Percentiles rank a stretch among this genome's conserved stretches.
Evolutionary conservation across 1,284 basidiomycete genomes (phyloP).

Genomic region (Apiotrichum brassicae): DNA sequence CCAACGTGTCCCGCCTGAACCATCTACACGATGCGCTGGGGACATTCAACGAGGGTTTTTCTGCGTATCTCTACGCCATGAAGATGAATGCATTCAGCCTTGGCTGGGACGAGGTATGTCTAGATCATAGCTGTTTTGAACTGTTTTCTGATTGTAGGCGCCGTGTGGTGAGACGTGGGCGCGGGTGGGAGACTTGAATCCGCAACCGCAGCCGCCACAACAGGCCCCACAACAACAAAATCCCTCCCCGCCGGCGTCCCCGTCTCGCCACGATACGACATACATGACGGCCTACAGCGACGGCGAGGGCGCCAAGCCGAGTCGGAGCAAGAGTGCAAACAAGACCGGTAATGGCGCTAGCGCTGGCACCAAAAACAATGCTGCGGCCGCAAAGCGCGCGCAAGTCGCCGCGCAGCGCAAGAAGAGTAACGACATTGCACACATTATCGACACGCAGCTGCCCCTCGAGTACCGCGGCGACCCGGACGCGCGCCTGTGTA

Average conservation of each 20-base stretch:
- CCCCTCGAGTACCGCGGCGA: constrained; percentile 84
- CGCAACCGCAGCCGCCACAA: background rate
- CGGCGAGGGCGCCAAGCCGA: background rate
- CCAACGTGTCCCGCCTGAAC: constrained; percentile 66
- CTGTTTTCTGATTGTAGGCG: background rate
- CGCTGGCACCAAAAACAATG: too few species aligned
- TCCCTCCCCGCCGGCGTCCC: background rate
- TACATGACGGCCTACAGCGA: constrained; percentile 39
- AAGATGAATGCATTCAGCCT: constrained; percentile 90
- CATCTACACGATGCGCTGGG: constrained; percentile 67
- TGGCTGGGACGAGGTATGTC: constrained; percentile 63
- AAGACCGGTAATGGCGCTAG: background rate
- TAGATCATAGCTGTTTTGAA: too few species aligned
- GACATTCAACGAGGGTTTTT: constrained; percentile 87
- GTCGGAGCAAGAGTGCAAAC: background rate
- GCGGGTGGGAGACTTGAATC: constrained; percentile 42
- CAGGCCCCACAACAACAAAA: background rate
- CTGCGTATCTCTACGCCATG: constrained; percentile 83
- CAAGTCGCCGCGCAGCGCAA: constrained; percentile 66
- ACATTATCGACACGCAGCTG: constrained; percentile 61
- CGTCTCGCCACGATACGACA: constrained; percentile 26
- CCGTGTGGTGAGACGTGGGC: constrained; percentile 48
- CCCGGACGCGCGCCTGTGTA: constrained; percentile 63
- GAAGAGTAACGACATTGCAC: constrained; percentile 58
- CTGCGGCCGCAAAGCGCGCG: constrained; percentile 22